Evolutionary conservation across 83 land plant genomes (phyloP), one percentile per base, ranked within the genome.

Genomic region (Thuja plicata): DNA sequence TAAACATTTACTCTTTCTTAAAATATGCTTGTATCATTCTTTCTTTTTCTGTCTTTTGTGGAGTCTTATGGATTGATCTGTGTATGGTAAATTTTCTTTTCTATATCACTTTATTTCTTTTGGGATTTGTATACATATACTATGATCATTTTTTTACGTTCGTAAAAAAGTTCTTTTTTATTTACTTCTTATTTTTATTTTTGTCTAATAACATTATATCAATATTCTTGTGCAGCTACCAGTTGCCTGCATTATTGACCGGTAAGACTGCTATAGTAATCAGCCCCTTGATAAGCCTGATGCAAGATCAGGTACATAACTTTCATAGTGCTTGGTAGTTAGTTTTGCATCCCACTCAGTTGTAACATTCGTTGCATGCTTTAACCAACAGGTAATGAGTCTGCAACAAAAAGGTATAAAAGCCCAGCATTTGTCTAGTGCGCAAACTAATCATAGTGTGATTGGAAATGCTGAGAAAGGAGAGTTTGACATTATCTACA

Each of bases 251-350:
- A 37, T 88, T 96, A 80, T 70, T 96, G 43, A 90, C 91, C 30
- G 85, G 89, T 76, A 96, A 94, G 90, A 93, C 94, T 37, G 97
- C 97, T 50, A 88, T 96, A 55, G 94, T 96, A 11, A 92, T 96
- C 83, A 96, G 98, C 77, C 98, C 98, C 41, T 91, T 96, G 55
- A 89, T 96, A 87, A 95, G 97, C 90, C 89, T 96, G 66, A 96
- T 96, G 98, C 97, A 95, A 88, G 98, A 96, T 91, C 98, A 96
- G 97, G 98, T 94, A 81, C 17, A 87, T 70, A 38, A 84, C 34
- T 55, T 35, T 45, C 16, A 37, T 66, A 40, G 30, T 38, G 45
- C 46, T 35, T 87, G 52, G 12, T 21, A 37, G 50, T 50, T 52
- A 8, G 30, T 71, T 84, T 43, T 84, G 45, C 35, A 3, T 83